Base-by-base conservation (phyloP, 2,329 filamentous ascomycete species). In the Monilinia fructicola region DNA sequence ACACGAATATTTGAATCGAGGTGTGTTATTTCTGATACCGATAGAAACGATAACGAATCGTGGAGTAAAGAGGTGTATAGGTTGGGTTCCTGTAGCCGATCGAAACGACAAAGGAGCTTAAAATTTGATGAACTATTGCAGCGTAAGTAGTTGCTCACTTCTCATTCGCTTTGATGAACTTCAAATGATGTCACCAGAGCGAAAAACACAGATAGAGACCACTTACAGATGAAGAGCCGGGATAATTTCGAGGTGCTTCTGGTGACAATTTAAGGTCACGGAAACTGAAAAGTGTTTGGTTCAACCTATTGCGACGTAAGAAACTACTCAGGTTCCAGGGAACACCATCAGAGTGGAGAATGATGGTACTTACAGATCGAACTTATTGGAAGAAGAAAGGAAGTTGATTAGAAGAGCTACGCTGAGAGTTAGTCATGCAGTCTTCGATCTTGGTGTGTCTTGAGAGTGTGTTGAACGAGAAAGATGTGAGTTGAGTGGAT, bases 251-350 rank as follows among this genome's bases (percentile, higher is more conserved):
- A 31, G 26, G 14, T 46, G 38, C 55, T 58, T 44, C 55, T 31
- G 38, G 55, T 44, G 38, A 40, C 40, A 44, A 44, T 16, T 16
- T 21, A 58, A 44, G 16, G 40, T 21, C 48, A 14, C 26, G 26
- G 44, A 26, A 26, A 9, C 28, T 38, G 2, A 21, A 21, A 38
- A 21, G n/a, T 50, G 10, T 26, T 48, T 14, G n/a, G 12, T 38
- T 50, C 11, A 60, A 50, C 50, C 44, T 50, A 31, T 38, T 60
- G 6, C n/a, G 28, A n/a, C 3, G 44, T 60, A 38, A 60, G 44
- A 14, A 60, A 9, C 16, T 26, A 44, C 12, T 18, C n/a, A 38
- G 31, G n/a, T 7, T 14, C 50, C 21, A 23, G 38, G 23, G 4
- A 7, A 38, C 23, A 10, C 23, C 4, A 3, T 9, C 42, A 23